A percentile compares a stretch with the other conserved stretches of the same genome.
These are phyloP conservation scores for Entomortierella beljakovae DNA, from an alignment of 192 early-diverging fungal genomes.

Conservation along the genomic window DNA sequence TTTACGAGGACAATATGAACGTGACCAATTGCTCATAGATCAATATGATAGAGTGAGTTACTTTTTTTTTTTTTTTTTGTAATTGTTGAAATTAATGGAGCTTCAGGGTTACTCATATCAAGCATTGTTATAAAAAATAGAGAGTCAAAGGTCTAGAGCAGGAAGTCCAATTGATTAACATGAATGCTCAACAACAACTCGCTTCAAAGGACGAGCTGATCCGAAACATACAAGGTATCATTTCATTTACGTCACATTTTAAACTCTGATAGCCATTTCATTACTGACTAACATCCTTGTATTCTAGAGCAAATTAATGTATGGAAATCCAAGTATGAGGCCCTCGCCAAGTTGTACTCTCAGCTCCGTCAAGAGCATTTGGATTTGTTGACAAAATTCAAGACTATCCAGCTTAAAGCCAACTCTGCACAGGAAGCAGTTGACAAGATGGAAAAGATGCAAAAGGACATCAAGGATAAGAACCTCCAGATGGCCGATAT, in stretches of 20 bases:
- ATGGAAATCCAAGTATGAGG: slow-evolving; percentile 98
- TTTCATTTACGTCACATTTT: too few relatives aligned
- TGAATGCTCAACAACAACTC: slow-evolving; percentile 78
- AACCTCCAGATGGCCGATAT: slow-evolving; percentile 79
- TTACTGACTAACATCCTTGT: too few relatives aligned
- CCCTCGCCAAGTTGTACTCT: slow-evolving; percentile 97
- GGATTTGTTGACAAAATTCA: slow-evolving; percentile 92
- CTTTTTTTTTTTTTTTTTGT: neutral
- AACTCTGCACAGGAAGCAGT: slow-evolving; percentile 88
- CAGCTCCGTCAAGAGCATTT: slow-evolving; percentile 96
- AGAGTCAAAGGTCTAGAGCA: slow-evolving; percentile 87
- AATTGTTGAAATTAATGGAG: neutral
- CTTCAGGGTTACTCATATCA: neutral
- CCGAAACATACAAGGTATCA: slow-evolving; percentile 79
- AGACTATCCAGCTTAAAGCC: slow-evolving; percentile 82
- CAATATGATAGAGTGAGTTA: slow-evolving; percentile 83
- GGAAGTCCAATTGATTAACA: slow-evolving; percentile 79
- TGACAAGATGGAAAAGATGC: slow-evolving; percentile 83
- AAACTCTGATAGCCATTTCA: too few relatives aligned
- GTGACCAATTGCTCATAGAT: slow-evolving; percentile 84
- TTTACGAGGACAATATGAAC: slow-evolving; percentile 81
- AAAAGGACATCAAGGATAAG: slow-evolving; percentile 78
- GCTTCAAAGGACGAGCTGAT: slow-evolving; percentile 89
- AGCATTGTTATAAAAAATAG: slow-evolving; percentile 48
- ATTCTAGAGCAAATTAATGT: slow-evolving; percentile 93